phyloP scores from a whole-genome alignment of 129 eudicot species.

The Deinandra increscens region DNA sequence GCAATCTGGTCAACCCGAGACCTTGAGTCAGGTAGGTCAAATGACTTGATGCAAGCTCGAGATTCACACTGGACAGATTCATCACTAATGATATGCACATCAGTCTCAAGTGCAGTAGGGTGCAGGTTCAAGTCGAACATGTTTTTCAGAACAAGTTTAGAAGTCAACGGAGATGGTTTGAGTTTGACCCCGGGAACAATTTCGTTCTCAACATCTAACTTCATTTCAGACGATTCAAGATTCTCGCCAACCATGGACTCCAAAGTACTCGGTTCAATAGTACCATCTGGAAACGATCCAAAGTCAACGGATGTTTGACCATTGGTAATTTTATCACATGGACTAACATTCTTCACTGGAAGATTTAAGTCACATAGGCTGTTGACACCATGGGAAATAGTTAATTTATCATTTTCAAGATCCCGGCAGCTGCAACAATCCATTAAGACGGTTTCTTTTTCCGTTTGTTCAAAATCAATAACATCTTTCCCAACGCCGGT shows the following conservation, averaged over 20 bases:
- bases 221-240: slow-evolving; percentile 11
- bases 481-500: slow-evolving; percentile 11
- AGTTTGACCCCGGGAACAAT: slow-evolving; percentile 18
- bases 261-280: slow-evolving; percentile 5
- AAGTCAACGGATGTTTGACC: slow-evolving; percentile 22
- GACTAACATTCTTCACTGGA: slow-evolving; percentile 21
- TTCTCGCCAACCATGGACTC: slow-evolving; percentile 13
- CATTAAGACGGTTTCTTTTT: too few species aligned
- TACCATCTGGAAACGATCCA: background rate
- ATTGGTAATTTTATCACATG: slow-evolving; percentile 22
- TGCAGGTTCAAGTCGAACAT: slow-evolving; percentile 35
- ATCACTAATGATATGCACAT: slow-evolving; percentile 16
- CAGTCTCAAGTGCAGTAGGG: slow-evolving; percentile 27
- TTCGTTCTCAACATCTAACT: slow-evolving; percentile 18
- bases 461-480: too few species aligned
- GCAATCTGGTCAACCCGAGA: slow-evolving; percentile 22
- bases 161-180: slow-evolving; percentile 17
- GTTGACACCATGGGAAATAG: background rate
- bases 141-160: slow-evolving; percentile 16
- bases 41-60: slow-evolving; percentile 13
- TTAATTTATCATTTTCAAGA: slow-evolving; percentile 8
- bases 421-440: slow-evolving; percentile 6
- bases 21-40: slow-evolving; percentile 29
- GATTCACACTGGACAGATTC: slow-evolving; percentile 21
- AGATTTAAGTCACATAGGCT: slow-evolving; percentile 32